Conservation (phyloP, 2,329 filamentous ascomycete species). For the Colletotrichum neosansevieriae region DNA sequence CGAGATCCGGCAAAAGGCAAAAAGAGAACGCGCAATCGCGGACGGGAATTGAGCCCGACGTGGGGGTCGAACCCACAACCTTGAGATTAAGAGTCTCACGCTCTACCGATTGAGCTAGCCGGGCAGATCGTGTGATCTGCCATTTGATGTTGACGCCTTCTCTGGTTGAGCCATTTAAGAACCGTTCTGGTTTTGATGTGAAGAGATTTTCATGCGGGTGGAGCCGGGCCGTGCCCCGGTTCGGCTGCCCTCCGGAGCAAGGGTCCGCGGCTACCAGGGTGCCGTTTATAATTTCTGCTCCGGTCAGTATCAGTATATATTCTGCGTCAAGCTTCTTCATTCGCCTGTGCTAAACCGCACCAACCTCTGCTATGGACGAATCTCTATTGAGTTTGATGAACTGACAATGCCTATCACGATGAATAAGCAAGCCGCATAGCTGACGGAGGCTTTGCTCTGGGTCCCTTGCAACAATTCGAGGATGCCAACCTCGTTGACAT, state of each 20-base stretch:
- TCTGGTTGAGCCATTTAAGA: slow-evolving; percentile 3
- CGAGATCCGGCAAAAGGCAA: slow-evolving; percentile 8
- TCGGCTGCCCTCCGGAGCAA: not conserved
- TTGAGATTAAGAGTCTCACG: slow-evolving; percentile 73
- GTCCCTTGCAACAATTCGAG: no score
- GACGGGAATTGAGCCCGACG: slow-evolving; percentile 44
- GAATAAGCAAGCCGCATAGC: no score
- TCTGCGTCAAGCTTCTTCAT: no score
- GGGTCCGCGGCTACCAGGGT: not conserved
- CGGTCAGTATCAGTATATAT: no score
- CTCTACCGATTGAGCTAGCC: slow-evolving; percentile 79
- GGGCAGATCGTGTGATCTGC: slow-evolving; percentile 25
- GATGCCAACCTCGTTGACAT: no score
- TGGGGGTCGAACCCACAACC: slow-evolving; percentile 45
- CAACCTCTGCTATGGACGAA: no score
- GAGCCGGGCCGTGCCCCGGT: not conserved
- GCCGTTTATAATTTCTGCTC: not conserved
- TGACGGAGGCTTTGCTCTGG: no score
- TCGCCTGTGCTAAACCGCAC: no score
- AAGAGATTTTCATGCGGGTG: slow-evolving; percentile 22
- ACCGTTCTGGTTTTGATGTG: not conserved
- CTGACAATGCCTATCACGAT: no score
- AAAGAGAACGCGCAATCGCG: slow-evolving; percentile 29
- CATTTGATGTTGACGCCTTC: not conserved
- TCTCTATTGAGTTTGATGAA: no score